These are phyloP conservation scores for Rheum nobile DNA, from an alignment of 148 eudicot species.

Conservation along the genomic window DNA sequence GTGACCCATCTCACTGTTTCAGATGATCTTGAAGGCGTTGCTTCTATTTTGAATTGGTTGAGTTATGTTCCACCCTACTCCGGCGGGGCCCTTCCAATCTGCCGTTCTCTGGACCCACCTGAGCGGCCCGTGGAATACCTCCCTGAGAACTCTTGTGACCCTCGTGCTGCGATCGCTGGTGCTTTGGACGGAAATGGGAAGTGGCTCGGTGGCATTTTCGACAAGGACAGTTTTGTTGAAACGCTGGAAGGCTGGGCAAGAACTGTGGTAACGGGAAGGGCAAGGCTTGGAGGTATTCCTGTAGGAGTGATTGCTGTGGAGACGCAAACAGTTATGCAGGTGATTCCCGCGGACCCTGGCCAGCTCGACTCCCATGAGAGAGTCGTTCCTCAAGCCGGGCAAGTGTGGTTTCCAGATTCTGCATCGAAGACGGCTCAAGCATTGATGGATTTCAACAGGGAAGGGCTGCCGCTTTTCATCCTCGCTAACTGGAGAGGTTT, in stretches of 20 bases:
- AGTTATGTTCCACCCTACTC: conserved; percentile 70
- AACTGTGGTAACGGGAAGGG: conserved; percentile 95
- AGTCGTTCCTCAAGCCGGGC: conserved; percentile 99
- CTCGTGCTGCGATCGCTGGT: conserved; percentile 84
- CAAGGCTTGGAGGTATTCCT: conserved; percentile 95
- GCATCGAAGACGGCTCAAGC: conserved; percentile 95
- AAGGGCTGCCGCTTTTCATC: conserved; percentile 91
- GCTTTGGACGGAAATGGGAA: conserved; percentile 36
- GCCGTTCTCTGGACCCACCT: conserved; percentile 52
- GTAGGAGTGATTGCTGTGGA: conserved; percentile 95
- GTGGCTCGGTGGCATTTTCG: conserved; percentile 93
- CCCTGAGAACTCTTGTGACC: conserved; percentile 89
- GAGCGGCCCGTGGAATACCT: conserved; percentile 66
- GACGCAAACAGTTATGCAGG: conserved; percentile 93
- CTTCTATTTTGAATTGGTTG: conserved; percentile 83
- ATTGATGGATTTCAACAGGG: conserved; percentile 83
- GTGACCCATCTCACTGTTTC: conserved; percentile 85
- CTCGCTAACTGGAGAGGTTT: conserved; percentile 99
- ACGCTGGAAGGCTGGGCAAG: conserved; percentile 97
- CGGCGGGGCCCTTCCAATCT: conserved; percentile 90
- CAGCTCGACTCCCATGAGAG: conserved; percentile 94
- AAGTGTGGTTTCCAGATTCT: conserved; percentile 98
- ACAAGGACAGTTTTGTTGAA: conserved; percentile 78
- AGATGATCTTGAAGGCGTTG: conserved; percentile 84
- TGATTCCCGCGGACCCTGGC: conserved; percentile 95